Percentiles rank a stretch among this genome's conserved stretches.
phyloP scores from a whole-genome alignment of 192 early-diverging fungal genomes.

The Coemansia brasiliensis region DNA sequence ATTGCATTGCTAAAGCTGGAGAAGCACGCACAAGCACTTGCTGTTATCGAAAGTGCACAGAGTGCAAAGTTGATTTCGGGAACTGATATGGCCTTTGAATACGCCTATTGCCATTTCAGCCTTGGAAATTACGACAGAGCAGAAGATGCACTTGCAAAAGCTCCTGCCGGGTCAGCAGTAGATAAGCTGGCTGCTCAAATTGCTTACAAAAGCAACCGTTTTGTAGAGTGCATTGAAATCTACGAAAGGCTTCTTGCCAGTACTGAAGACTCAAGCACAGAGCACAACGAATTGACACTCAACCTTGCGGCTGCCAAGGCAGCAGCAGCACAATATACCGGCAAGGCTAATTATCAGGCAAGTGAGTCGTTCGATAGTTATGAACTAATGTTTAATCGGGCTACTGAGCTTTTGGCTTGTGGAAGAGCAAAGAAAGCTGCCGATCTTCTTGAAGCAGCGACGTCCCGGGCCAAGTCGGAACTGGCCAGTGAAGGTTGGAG shows the following conservation, averaged over 20 bases:
- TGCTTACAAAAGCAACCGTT: constrained; percentile 45
- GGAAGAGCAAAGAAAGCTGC: constrained; percentile 23
- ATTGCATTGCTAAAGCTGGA: constrained; percentile 48
- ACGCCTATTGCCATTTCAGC: constrained; percentile 46
- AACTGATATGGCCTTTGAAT: constrained; percentile 28
- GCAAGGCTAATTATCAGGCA: too few species aligned
- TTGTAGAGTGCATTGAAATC: constrained; percentile 29
- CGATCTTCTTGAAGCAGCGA: constrained; percentile 20
- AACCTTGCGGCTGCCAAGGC: constrained; percentile 46
- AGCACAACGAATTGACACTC: constrained; percentile 29
- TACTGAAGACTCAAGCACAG: constrained; percentile 11
- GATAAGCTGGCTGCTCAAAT: constrained; percentile 42
- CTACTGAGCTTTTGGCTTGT: constrained; percentile 31
- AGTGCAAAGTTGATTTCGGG: constrained; percentile 10
- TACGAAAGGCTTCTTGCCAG: constrained; percentile 28
- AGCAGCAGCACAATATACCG: constrained; percentile 27
- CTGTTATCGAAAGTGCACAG: constrained; percentile 24
- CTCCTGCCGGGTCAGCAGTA: constrained; percentile 5
- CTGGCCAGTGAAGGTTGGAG: constrained; percentile 27
- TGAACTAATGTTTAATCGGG: constrained; percentile 43
- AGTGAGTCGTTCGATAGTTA: constrained; percentile 8
- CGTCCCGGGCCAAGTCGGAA: constrained; percentile 13
- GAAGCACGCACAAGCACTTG: constrained; percentile 26
- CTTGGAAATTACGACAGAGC: constrained; percentile 33
- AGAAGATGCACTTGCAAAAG: constrained; percentile 11